Evolutionary conservation across 805 yeast species (phyloP).

Genomic region (Candida maltosa): DNA sequence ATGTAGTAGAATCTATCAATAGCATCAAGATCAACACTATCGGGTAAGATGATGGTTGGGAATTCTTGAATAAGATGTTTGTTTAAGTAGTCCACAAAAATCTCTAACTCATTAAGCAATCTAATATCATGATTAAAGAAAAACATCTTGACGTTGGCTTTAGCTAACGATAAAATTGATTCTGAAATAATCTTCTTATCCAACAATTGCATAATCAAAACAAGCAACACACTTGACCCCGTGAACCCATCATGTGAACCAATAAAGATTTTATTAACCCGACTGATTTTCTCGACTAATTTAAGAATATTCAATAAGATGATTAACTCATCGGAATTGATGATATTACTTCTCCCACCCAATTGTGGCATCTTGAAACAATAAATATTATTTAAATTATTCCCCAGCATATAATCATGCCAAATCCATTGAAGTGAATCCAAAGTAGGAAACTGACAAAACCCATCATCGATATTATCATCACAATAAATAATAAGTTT

Average conservation of each 20-base stretch:
- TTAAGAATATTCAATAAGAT: constrained; percentile 28
- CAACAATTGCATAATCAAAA: constrained; percentile 12
- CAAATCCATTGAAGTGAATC: constrained; percentile 22
- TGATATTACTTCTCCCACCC: constrained; percentile 20
- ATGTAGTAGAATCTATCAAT: constrained; percentile 4
- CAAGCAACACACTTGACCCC: constrained; percentile 25
- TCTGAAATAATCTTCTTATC: constrained; percentile 18
- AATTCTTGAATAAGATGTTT: constrained; percentile 5
- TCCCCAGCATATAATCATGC: constrained; percentile 6
- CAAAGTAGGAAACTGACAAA: constrained; percentile 51
- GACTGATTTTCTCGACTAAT: constrained; percentile 17
- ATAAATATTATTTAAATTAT: constrained; percentile 4
- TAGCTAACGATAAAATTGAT: constrained; percentile 16
- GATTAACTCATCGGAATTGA: constrained; percentile 21
- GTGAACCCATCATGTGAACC: constrained; percentile 39
- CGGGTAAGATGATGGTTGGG: constrained; percentile 5
- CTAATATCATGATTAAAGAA: constrained; percentile 26
- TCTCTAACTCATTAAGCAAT: constrained; percentile 27
- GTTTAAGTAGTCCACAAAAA: constrained; percentile 18
- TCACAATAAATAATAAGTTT: constrained; percentile 54
- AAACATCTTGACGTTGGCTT: constrained; percentile 20
- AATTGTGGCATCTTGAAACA: constrained; percentile 33
- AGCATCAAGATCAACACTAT: constrained; percentile 4
- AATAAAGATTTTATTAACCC: constrained; percentile 22
- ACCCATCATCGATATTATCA: constrained; percentile 49